phyloP scores from a whole-genome alignment of 768 basidiomycete genomes.

The Mycena galericulata region DNA sequence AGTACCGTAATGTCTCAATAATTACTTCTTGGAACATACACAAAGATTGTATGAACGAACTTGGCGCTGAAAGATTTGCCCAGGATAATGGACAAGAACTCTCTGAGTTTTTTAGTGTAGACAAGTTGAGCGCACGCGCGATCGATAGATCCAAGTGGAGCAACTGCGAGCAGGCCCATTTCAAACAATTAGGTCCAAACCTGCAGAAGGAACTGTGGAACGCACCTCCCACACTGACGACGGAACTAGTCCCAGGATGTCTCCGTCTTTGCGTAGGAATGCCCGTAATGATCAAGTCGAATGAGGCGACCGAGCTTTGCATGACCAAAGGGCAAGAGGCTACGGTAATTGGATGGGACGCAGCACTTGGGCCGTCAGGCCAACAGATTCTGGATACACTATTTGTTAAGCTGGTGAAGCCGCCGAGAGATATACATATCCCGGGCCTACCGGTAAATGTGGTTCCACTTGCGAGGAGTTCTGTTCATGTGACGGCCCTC shows the following conservation, averaged over 20 bases:
- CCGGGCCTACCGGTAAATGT: conserved; percentile 45
- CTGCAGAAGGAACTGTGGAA: neutral
- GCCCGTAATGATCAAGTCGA: too few species aligned
- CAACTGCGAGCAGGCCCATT: neutral
- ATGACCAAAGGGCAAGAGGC: too few species aligned
- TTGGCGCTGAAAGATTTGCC: conserved; percentile 46
- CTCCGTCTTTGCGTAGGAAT: too few species aligned
- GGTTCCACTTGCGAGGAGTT: conserved; percentile 35
- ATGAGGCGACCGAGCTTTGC: too few species aligned
- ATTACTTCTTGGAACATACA: conserved; percentile 47
- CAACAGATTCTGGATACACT: conserved; percentile 47
- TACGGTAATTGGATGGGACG: too few species aligned
- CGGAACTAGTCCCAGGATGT: too few species aligned
- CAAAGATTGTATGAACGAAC: conserved; percentile 47
- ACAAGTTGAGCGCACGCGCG: neutral
- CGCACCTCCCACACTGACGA: too few species aligned
- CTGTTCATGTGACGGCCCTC: neutral
- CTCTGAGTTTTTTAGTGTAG: conserved; percentile 41
- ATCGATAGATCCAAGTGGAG: neutral
- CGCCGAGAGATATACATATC: conserved; percentile 39
- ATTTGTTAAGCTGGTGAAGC: conserved; percentile 43
- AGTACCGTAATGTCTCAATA: conserved; percentile 46
- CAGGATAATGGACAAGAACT: conserved; percentile 40
- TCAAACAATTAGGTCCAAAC: conserved; percentile 2
- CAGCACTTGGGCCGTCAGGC: too few species aligned